Conservation (phyloP, 345 rosid genomes). For the Hibiscus syriacus region DNA sequence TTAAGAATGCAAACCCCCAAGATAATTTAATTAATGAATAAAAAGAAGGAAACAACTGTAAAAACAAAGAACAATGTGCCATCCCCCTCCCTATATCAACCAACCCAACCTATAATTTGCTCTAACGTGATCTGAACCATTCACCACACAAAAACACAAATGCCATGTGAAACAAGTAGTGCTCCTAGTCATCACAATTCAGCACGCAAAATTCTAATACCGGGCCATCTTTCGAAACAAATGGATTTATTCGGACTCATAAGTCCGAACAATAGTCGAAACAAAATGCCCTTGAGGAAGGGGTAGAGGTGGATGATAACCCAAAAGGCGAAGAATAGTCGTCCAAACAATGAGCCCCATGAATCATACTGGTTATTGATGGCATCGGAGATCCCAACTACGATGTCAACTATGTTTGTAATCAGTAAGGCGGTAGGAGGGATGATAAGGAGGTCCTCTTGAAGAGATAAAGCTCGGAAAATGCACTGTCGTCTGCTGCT, state of each 20-base stretch:
- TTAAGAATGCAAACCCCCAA: conserved; percentile 10
- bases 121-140: conserved; percentile 1
- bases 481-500: conserved; percentile 86
- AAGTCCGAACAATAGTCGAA: conserved; percentile 92
- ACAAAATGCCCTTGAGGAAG: conserved; percentile 94
- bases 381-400: conserved; percentile 83
- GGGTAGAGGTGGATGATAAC: too few relatives aligned
- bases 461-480: conserved; percentile 91
- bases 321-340: too few relatives aligned
- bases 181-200: conserved; percentile 66
- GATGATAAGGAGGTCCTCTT: conserved; percentile 88
- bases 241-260: conserved; percentile 94
- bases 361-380: conserved; percentile 96
- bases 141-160: background rate
- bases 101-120: conserved; percentile 15
- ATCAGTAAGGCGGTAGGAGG: conserved; percentile 87
- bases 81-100: conserved; percentile 20
- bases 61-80: conserved; percentile 30
- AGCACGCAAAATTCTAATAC: conserved; percentile 84
- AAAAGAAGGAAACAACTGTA: conserved; percentile 10
- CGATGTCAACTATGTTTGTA: conserved; percentile 73
- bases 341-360: conserved; percentile 95
- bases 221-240: conserved; percentile 77
- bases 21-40: conserved; percentile 37
- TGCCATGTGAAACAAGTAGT: background rate